phyloP scores from a whole-genome alignment of 2,329 filamentous ascomycete genomes.

The Fusarium sp. region DNA sequence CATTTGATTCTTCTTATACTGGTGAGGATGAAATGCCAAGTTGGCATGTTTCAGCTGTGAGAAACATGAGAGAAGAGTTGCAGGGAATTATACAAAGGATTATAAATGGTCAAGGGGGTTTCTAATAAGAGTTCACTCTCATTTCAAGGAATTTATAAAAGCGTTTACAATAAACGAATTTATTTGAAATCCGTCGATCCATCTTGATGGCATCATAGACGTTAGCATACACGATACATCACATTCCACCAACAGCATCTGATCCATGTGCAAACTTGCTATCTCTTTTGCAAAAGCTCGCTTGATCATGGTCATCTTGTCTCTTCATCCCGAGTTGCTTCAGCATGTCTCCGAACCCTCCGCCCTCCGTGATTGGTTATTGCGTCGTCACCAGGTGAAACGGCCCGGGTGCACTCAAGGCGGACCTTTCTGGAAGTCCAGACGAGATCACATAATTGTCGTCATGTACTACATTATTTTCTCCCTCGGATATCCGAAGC shows the following conservation, averaged over 20 bases:
- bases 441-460: neutral
- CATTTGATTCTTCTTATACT: slow-evolving; percentile 9
- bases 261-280: too few species aligned
- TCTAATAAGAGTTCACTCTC: neutral
- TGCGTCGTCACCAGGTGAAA: too few species aligned
- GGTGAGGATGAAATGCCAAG: neutral
- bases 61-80: slow-evolving; percentile 22
- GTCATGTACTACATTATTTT: neutral
- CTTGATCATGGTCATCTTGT: too few species aligned
- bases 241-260: too few species aligned
- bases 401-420: too few species aligned
- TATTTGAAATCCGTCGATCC: too few species aligned
- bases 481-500: too few species aligned
- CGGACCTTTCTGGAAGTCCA: neutral
- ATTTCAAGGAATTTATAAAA: too few species aligned
- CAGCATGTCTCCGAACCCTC: neutral
- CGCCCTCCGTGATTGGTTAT: neutral
- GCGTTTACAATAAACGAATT: too few species aligned
- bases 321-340: neutral
- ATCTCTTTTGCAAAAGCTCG: too few species aligned
- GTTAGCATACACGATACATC: too few species aligned
- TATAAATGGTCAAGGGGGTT: slow-evolving; percentile 1
- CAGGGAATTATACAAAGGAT: slow-evolving; percentile 22
- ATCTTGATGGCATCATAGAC: too few species aligned
- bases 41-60: slow-evolving; percentile 17